Conservation (phyloP, 495 filamentous ascomycete species). For the Terfezia boudieri region DNA sequence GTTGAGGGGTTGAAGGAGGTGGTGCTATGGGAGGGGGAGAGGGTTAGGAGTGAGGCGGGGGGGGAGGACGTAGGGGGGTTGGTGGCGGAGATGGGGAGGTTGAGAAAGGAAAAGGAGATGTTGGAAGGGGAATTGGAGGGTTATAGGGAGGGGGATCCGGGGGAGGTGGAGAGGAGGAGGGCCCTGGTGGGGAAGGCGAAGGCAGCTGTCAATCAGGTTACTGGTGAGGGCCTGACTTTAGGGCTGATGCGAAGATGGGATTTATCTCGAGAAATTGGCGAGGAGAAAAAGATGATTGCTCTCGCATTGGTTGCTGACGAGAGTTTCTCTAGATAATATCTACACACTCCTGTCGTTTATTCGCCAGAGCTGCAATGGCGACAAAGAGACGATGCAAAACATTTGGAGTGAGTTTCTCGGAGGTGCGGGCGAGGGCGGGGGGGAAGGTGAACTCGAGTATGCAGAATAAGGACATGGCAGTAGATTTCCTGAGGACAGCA, state of each 20-base stretch:
- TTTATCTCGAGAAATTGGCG: background rate
- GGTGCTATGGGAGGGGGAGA: constrained; percentile 14
- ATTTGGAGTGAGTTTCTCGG: background rate
- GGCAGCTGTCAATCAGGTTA: background rate
- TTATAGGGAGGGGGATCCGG: constrained; percentile 28
- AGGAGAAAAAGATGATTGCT: no score
- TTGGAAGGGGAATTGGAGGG: constrained; percentile 26
- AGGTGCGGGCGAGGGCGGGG: background rate
- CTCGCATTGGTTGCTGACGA: no score
- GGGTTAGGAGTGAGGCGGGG: constrained; percentile 23
- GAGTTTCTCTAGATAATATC: background rate
- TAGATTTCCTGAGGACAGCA: no score
- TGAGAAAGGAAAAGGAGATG: constrained; percentile 20
- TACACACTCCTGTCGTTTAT: background rate
- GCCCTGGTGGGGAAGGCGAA: background rate
- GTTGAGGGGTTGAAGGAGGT: constrained; percentile 19
- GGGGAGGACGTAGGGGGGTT: constrained; percentile 20
- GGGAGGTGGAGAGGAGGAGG: constrained; percentile 27
- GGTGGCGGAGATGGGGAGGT: constrained; percentile 16
- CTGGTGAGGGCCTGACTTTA: background rate
- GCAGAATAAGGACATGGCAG: background rate
- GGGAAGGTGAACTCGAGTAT: background rate
- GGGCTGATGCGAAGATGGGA: background rate
- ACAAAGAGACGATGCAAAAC: background rate
- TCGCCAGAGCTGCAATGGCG: background rate